Evolutionary conservation across 1,139 yeast genomes (phyloP).

Genomic region (Suhomyces anneliseae): DNA sequence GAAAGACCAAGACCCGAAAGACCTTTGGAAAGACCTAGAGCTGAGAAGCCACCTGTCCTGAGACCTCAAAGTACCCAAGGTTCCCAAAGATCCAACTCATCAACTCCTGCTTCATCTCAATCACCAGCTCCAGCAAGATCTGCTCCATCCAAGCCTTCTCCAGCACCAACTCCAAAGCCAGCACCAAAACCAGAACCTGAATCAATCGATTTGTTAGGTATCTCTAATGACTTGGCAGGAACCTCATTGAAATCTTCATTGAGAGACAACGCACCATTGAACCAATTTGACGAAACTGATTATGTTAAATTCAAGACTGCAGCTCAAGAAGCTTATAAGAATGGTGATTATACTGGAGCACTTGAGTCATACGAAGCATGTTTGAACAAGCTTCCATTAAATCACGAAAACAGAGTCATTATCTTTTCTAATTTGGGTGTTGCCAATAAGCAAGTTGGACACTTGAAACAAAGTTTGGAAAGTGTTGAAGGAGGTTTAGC

Average conservation of each 20-base stretch:
- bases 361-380: constrained; percentile 61
- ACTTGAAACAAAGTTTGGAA: constrained; percentile 60
- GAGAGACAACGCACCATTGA: constrained; percentile 26
- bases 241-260: constrained; percentile 7
- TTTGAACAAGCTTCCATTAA: constrained; percentile 58
- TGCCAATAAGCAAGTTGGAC: constrained; percentile 70
- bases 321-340: constrained; percentile 64
- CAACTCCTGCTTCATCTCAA: not conserved
- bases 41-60: not conserved
- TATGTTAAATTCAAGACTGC: constrained; percentile 56
- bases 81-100: not conserved
- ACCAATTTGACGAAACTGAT: constrained; percentile 49
- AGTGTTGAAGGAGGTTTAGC: constrained; percentile 58
- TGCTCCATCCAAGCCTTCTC: not conserved
- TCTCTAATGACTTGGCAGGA: constrained; percentile 5
- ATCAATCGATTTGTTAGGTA: constrained; percentile 15
- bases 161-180: not conserved
- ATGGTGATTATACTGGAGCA: constrained; percentile 82
- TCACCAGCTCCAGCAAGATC: not conserved
- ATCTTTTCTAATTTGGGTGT: constrained; percentile 77
- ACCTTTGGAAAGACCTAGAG: not conserved
- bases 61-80: too few species aligned
- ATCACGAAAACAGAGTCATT: constrained; percentile 67
- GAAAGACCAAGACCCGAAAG: not conserved
- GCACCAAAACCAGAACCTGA: constrained; percentile 3